phyloP scores from a whole-genome alignment of 495 filamentous ascomycete species.

The Umbilicaria muhlenbergii region DNA sequence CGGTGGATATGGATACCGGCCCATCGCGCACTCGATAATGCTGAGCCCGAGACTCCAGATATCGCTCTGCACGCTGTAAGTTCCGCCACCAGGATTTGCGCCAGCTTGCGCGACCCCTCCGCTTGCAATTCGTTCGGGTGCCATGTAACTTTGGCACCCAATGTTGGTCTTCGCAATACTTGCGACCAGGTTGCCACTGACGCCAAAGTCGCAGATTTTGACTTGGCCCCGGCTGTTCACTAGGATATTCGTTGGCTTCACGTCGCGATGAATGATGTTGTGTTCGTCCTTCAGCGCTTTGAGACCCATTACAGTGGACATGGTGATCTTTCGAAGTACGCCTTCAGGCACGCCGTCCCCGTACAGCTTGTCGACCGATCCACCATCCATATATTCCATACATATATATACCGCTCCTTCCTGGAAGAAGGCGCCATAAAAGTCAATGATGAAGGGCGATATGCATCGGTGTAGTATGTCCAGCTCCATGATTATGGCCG shows the following conservation, averaged over 20 bases:
- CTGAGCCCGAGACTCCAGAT: conserved; percentile 93
- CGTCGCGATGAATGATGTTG: conserved; percentile 98
- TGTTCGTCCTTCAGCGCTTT: conserved; percentile 94
- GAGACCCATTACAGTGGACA: conserved; percentile 82
- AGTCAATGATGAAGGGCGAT: conserved; percentile 94
- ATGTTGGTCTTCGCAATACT: conserved; percentile 99
- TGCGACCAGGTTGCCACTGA: conserved; percentile 90
- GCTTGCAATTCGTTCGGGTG: conserved; percentile 84
- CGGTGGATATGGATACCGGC: conserved; percentile 89
- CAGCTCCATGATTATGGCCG: conserved; percentile 94
- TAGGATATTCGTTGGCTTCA: conserved; percentile 96
- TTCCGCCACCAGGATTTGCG: conserved; percentile 55
- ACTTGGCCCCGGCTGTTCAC: conserved; percentile 80
- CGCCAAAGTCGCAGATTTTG: conserved; percentile 98
- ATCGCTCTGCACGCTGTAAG: conserved; percentile 95
- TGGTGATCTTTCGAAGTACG: conserved; percentile 77
- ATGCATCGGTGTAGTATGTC: conserved; percentile 91
- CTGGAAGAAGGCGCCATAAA: conserved; percentile 98
- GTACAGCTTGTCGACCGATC: conserved; percentile 96
- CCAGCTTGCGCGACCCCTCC: conserved; percentile 66
- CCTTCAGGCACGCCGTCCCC: conserved; percentile 82
- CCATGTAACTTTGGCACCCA: conserved; percentile 99
- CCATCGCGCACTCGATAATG: conserved; percentile 93
- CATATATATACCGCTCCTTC: conserved; percentile 99
- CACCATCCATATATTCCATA: conserved; percentile 98